A percentile compares a stretch with the other conserved stretches of the same genome.
phyloP scores from a whole-genome alignment of 176 grass and related monocot species.

The Carex myosuroides region DNA sequence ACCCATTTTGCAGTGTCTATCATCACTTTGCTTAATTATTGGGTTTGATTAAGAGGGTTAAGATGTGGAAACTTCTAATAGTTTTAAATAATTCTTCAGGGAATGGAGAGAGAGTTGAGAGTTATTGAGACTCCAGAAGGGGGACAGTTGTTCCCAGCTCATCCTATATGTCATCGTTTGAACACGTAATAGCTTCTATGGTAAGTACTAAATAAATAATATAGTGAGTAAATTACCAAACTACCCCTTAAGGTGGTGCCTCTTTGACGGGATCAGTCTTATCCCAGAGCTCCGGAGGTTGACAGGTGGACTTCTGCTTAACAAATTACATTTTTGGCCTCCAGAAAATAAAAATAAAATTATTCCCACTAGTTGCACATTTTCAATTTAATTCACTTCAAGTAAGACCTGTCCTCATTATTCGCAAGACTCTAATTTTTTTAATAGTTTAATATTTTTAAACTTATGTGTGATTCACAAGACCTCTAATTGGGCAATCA shows the following conservation, averaged over 20 bases:
- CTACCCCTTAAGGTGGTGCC: not conserved
- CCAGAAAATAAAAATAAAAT: not conserved
- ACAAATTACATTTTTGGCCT: not conserved
- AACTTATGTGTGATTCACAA: not conserved
- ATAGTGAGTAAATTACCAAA: not conserved
- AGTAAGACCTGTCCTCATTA: not conserved
- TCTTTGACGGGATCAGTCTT: not conserved
- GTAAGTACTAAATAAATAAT: not conserved
- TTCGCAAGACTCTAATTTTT: not conserved
- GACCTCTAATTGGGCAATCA: not conserved
- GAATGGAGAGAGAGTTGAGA: not conserved
- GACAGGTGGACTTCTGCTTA: not conserved
- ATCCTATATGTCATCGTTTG: conserved; percentile 17
- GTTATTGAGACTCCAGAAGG: not conserved
- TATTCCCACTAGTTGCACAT: not conserved
- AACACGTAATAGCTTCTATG: not conserved
- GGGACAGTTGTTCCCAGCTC: conserved; percentile 8
- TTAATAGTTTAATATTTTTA: not conserved
- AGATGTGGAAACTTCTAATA: conserved; percentile 6
- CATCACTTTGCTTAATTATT: not conserved
- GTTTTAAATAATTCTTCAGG: not conserved
- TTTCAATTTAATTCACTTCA: not conserved
- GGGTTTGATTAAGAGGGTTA: not conserved
- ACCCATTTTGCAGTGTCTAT: not conserved
- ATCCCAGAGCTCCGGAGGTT: conserved; percentile 11